Conservation (phyloP, 2,329 filamentous ascomycete species). For the Calonectria honghensis region DNA sequence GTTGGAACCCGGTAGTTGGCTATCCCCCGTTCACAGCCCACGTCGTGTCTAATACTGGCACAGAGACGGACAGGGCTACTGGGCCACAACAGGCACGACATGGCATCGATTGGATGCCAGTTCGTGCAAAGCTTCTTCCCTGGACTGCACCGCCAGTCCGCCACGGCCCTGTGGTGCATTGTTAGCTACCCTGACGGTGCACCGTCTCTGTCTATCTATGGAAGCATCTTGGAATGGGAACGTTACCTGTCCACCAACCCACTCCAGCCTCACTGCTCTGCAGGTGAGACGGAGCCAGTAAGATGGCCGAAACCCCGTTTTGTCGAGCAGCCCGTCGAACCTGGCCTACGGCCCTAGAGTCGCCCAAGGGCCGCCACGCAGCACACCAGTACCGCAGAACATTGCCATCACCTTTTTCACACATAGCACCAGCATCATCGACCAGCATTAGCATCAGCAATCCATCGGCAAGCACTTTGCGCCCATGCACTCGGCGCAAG, state of each 20-base stretch:
- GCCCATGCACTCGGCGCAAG: slow-evolving; percentile 8
- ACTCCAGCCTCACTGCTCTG: slow-evolving; percentile 43
- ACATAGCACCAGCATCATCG: slow-evolving; percentile 14
- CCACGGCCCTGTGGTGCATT: slow-evolving; percentile 32
- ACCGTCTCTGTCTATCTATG: slow-evolving; percentile 41
- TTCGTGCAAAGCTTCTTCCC: slow-evolving; percentile 18
- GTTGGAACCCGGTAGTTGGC: slow-evolving; percentile 29
- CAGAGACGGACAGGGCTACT: slow-evolving; percentile 23
- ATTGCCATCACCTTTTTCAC: slow-evolving; percentile 22
- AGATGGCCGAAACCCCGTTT: slow-evolving; percentile 37
- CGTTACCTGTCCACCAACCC: slow-evolving; percentile 42
- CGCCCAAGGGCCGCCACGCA: slow-evolving; percentile 34
- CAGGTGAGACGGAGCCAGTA: slow-evolving; percentile 51
- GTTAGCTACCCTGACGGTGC: slow-evolving; percentile 37
- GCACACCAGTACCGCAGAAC: slow-evolving; percentile 28
- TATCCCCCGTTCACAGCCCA: slow-evolving; percentile 35
- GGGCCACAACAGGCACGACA: slow-evolving; percentile 36
- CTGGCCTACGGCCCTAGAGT: slow-evolving; percentile 28
- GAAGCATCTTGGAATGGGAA: slow-evolving; percentile 44
- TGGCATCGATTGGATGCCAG: slow-evolving; percentile 39
- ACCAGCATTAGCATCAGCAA: slow-evolving; percentile 36
- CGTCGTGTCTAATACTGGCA: slow-evolving; percentile 40
- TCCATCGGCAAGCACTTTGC: slow-evolving; percentile 33
- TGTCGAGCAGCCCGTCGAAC: slow-evolving; percentile 29
- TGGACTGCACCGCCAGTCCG: slow-evolving; percentile 27